Conservation (phyloP, 73 alveolate genomes). For the Urostyla sp. region DNA sequence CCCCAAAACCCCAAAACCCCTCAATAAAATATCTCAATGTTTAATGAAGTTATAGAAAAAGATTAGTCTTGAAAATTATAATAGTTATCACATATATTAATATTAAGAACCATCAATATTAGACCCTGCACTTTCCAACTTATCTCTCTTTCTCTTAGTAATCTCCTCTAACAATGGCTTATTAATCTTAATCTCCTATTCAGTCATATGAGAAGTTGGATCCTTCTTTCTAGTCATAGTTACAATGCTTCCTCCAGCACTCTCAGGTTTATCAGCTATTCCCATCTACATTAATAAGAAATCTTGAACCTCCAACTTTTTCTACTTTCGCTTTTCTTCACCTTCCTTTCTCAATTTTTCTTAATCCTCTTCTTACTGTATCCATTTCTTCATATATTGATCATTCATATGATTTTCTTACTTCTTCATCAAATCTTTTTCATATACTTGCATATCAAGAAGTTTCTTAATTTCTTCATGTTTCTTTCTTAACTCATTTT, state of each 20-base stretch:
- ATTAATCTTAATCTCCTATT: conserved; percentile 32
- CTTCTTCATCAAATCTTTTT: conserved; percentile 8
- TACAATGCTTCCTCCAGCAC: background rate
- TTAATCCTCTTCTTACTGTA: conserved; percentile 26
- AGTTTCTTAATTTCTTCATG: conserved; percentile 25
- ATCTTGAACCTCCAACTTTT: conserved; percentile 34
- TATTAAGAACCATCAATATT: too few species aligned
- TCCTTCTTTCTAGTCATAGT: background rate
- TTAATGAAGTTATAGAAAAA: too few species aligned
- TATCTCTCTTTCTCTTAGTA: conserved; percentile 23
- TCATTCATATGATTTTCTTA: conserved; percentile 40
- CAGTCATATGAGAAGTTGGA: conserved; percentile 19
- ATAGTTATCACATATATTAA: too few species aligned
- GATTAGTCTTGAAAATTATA: too few species aligned
- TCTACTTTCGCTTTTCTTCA: conserved; percentile 18
- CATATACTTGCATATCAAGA: conserved; percentile 34
- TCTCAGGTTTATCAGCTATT: background rate
- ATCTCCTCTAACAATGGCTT: conserved; percentile 45
- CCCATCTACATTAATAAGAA: conserved; percentile 40
- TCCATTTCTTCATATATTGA: conserved; percentile 49
- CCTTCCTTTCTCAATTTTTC: background rate
- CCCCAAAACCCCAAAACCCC: too few species aligned
- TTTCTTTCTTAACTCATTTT: conserved; percentile 11
- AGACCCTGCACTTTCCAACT: too few species aligned
- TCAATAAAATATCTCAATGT: too few species aligned